Conservation (phyloP, 768 basidiomycete genomes). For the Nevesoporus exiguus region DNA sequence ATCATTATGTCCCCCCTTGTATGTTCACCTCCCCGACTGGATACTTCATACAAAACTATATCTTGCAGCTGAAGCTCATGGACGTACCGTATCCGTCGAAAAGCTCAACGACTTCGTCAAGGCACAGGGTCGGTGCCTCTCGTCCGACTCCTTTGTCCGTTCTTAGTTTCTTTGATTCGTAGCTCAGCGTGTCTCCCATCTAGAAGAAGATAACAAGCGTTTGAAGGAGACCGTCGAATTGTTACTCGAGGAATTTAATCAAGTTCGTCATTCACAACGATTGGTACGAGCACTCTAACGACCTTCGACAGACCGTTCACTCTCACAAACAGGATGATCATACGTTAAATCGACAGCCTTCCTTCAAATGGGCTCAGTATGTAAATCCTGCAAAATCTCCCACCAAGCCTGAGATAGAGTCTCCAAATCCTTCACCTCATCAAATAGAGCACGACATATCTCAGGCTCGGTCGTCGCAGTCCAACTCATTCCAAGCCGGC, state of each 20-base stretch:
- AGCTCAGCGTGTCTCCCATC: slow-evolving; percentile 64
- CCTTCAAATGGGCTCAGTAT: slow-evolving; percentile 87
- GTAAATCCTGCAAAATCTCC: slow-evolving; percentile 76
- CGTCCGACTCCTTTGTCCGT: not conserved
- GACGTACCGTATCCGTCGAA: slow-evolving; percentile 57
- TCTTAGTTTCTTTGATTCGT: slow-evolving; percentile 9
- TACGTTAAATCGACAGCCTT: slow-evolving; percentile 65
- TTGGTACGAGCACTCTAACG: slow-evolving; percentile 11
- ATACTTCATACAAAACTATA: not conserved
- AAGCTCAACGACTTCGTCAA: slow-evolving; percentile 62
- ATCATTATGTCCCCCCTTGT: slow-evolving; percentile 90
- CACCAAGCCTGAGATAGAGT: slow-evolving; percentile 71
- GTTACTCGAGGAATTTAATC: slow-evolving; percentile 62
- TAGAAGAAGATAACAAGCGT: slow-evolving; percentile 78
- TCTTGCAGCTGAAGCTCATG: slow-evolving; percentile 54
- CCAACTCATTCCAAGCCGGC: slow-evolving; percentile 11
- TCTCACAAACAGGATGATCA: slow-evolving; percentile 33
- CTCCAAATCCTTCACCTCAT: slow-evolving; percentile 77
- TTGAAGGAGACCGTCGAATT: slow-evolving; percentile 59
- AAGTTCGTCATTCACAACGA: slow-evolving; percentile 37
- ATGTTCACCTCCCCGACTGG: slow-evolving; percentile 29
- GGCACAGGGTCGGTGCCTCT: slow-evolving; percentile 60
- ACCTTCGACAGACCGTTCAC: slow-evolving; percentile 5
- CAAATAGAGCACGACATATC: slow-evolving; percentile 67
- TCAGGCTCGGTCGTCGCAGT: slow-evolving; percentile 33